phyloP scores from a whole-genome alignment of 1,139 yeast species.

The Kazachstania sp. region DNA sequence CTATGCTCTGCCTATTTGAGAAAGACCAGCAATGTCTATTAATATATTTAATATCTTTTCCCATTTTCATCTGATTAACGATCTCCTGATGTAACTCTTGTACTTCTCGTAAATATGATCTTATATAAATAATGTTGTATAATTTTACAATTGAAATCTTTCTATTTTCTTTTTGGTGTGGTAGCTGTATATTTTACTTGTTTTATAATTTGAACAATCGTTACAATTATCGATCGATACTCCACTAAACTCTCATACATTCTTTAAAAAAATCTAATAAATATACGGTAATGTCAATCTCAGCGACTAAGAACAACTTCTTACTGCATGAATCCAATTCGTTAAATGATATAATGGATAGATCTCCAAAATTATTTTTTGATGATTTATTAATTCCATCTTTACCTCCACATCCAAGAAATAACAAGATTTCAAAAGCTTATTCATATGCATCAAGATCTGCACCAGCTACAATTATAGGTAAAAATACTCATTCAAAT shows the following conservation, averaged over 20 bases:
- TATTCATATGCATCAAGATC: constrained; percentile 1
- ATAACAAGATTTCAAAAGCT: not conserved
- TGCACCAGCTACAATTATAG: not conserved
- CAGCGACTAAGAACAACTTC: constrained; percentile 1
- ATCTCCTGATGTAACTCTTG: not conserved
- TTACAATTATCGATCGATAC: too few relatives aligned
- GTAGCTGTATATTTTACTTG: too few relatives aligned
- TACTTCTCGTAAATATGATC: not conserved
- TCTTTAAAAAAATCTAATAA: not conserved
- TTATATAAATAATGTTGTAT: not conserved
- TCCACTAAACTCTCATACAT: too few relatives aligned
- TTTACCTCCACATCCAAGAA: not conserved
- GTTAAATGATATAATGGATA: not conserved
- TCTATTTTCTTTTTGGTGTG: too few relatives aligned
- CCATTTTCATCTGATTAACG: not conserved
- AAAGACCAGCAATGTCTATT: not conserved
- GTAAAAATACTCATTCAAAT: not conserved
- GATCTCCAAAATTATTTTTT: constrained; percentile 1
- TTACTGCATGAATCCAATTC: not conserved
- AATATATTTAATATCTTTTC: not conserved
- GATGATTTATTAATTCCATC: constrained; percentile 8
- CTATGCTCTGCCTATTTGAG: not conserved
- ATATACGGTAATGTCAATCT: not conserved
- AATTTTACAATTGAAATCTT: not conserved
- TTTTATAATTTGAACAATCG: too few relatives aligned